Percentiles rank a stretch among this genome's conserved stretches.
phyloP scores from a whole-genome alignment of 2,329 filamentous ascomycete species.

The Penicillium sp. region DNA sequence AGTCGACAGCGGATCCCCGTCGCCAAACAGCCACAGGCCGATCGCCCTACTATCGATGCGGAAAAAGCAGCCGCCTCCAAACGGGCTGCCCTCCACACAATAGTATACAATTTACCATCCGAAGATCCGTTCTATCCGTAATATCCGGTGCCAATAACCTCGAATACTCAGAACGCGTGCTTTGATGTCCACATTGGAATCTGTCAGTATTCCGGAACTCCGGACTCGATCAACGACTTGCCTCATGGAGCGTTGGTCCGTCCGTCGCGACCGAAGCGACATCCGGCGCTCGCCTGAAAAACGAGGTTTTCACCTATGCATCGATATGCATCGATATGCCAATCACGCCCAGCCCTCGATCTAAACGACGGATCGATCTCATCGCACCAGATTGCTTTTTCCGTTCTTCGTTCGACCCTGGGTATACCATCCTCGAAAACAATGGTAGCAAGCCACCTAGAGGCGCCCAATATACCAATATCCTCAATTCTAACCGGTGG shows the following conservation, averaged over 20 bases:
- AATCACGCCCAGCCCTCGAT: neutral
- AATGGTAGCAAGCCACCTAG: neutral
- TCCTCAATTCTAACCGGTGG: neutral
- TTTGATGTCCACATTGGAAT: too few relatives aligned
- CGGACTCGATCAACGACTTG: too few relatives aligned
- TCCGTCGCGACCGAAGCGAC: neutral
- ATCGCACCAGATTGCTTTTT: neutral
- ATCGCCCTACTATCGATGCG: neutral
- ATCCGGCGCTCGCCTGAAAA: neutral
- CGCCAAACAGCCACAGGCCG: neutral
- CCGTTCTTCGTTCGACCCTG: neutral
- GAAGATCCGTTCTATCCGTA: neutral
- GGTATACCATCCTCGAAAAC: neutral
- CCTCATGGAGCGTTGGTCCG: too few relatives aligned
- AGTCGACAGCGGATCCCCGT: neutral
- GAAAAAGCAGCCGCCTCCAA: conserved; percentile 6
- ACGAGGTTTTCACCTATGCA: neutral
- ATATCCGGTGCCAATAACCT: neutral
- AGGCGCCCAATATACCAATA: neutral
- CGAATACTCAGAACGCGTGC: too few relatives aligned
- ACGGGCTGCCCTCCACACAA: neutral
- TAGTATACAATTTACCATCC: neutral
- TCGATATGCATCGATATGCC: neutral
- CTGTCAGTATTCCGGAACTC: too few relatives aligned
- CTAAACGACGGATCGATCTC: neutral